Percentiles rank a stretch among this genome's conserved stretches.
Conservation (phyloP, 305 asterid species). For the Solanum hybrid region DNA sequence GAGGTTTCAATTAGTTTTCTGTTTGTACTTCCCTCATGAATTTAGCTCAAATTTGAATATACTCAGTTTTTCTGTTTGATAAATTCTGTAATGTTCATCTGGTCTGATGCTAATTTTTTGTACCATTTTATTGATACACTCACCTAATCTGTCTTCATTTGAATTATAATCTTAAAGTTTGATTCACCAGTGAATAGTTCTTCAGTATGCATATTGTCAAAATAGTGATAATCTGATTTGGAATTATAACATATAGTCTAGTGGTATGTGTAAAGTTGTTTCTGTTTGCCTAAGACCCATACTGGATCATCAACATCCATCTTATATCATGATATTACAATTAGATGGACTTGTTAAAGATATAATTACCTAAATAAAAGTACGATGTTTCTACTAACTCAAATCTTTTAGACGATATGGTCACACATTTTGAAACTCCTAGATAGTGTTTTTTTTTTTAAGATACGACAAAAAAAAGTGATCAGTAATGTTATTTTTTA, state of each 20-base stretch:
- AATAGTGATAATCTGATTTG: not conserved
- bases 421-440: not conserved
- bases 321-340: too few species aligned
- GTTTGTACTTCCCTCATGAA: not conserved
- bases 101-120: not conserved
- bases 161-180: not conserved
- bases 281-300: not conserved
- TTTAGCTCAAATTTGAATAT: too few species aligned
- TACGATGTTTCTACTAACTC: not conserved
- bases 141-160: not conserved
- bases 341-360: not conserved
- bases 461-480: not conserved
- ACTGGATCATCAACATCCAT: not conserved
- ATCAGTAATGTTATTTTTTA: not conserved
- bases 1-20: conserved; percentile 2
- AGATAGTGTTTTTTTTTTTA: not conserved
- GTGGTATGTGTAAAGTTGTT: not conserved
- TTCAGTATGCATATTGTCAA: not conserved
- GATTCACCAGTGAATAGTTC: not conserved
- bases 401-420: not conserved
- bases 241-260: too few species aligned
- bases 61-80: too few species aligned
- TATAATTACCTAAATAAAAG: not conserved
- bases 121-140: not conserved
- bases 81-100: too few species aligned